Conservation (phyloP, 768 basidiomycete genomes). For the Tricholoma saponaceum region DNA sequence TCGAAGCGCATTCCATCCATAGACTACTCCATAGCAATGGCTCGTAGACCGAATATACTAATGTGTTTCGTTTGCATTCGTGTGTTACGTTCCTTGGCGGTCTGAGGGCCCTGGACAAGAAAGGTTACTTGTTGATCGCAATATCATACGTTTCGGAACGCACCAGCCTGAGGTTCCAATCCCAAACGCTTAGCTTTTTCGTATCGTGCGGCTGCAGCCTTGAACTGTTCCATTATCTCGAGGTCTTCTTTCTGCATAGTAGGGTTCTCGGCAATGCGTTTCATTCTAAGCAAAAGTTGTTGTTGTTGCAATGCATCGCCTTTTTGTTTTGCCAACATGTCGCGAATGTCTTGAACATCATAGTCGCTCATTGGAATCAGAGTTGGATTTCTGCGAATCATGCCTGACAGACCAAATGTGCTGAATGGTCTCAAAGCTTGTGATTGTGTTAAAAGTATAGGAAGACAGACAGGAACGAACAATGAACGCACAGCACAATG, state of each 20-base stretch:
- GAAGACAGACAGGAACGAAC: slow-evolving; percentile 16
- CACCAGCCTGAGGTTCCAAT: slow-evolving; percentile 16
- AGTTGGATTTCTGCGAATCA: slow-evolving; percentile 79
- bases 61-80: not conserved
- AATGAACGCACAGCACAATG: slow-evolving; percentile 7
- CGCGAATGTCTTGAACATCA: slow-evolving; percentile 77
- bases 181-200: slow-evolving; percentile 24
- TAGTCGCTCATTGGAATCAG: slow-evolving; percentile 71
- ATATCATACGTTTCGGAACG: not conserved
- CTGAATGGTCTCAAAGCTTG: not conserved
- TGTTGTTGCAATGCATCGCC: slow-evolving; percentile 36
- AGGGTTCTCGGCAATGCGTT: slow-evolving; percentile 40
- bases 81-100: slow-evolving; percentile 5
- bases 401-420: slow-evolving; percentile 15
- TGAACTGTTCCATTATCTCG: slow-evolving; percentile 28
- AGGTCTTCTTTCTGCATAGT: slow-evolving; percentile 24
- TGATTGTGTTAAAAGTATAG: not conserved
- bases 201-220: slow-evolving; percentile 22
- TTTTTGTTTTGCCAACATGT: slow-evolving; percentile 49
- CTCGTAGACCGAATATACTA: not conserved
- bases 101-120: not conserved
- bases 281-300: slow-evolving; percentile 39
- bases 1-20: not conserved
- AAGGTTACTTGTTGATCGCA: not conserved
- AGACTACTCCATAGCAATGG: not conserved